Evolutionary conservation across 352 stramenopile species (phyloP).

Genomic region (Phytophthora nicotianae): DNA sequence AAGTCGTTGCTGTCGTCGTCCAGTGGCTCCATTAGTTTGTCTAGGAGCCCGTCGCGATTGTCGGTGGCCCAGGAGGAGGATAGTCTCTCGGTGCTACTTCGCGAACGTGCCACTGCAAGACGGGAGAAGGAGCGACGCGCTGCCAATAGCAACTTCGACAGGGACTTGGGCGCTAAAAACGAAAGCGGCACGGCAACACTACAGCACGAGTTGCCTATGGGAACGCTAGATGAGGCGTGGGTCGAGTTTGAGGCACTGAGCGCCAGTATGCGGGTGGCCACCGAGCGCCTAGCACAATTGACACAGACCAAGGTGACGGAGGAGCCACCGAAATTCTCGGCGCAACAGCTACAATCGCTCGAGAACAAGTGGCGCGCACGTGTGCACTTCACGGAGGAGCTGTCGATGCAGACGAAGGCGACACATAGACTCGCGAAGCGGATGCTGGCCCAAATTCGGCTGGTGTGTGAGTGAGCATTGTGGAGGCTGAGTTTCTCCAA

Average conservation of each 20-base stretch:
- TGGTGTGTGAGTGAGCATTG: too few relatives aligned
- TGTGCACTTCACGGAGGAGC: constrained; percentile 20
- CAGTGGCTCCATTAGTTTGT: constrained; percentile 3
- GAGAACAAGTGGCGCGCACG: constrained; percentile 22
- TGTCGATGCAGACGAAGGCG: constrained; percentile 19
- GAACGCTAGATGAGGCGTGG: constrained; percentile 14
- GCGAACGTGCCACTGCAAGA: constrained; percentile 24
- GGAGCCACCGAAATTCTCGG: constrained; percentile 9
- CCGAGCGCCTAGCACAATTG: constrained; percentile 18
- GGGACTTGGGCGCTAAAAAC: constrained; percentile 1
- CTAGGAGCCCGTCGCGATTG: constrained; percentile 17
- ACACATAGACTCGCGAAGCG: constrained; percentile 17
- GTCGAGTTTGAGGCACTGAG: constrained; percentile 20
- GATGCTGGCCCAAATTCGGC: constrained; percentile 18
- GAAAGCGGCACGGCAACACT: background rate
- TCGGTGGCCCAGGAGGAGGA: constrained; percentile 22
- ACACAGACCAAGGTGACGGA: background rate
- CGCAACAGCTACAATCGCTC: constrained; percentile 6
- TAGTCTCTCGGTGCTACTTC: constrained; percentile 30
- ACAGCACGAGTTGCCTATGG: background rate
- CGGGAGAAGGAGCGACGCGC: constrained; percentile 9
- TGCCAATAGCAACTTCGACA: constrained; percentile 9
- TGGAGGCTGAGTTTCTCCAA: too few relatives aligned
- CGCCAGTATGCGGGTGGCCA: constrained; percentile 9
- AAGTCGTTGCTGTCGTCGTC: constrained; percentile 7